Evolutionary conservation across 371 early-diverging fungal genomes (phyloP).

Genomic region (Mortierella sp.): DNA sequence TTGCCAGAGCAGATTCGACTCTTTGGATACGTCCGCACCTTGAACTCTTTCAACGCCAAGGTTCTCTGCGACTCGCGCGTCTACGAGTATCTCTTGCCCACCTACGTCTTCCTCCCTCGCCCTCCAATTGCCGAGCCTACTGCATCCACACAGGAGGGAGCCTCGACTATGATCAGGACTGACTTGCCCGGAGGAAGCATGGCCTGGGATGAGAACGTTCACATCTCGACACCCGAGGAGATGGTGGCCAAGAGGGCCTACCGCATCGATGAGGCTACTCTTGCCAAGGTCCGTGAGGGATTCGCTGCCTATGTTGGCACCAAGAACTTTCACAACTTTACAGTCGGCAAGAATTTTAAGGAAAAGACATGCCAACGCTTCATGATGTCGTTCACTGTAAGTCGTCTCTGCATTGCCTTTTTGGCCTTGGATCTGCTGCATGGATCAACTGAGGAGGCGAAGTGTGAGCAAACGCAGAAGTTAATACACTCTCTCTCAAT

Average conservation of each 20-base stretch:
- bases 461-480: neutral
- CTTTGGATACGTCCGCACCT: constrained; percentile 77
- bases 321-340: constrained; percentile 98
- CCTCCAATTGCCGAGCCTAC: constrained; percentile 26
- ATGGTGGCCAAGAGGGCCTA: constrained; percentile 66
- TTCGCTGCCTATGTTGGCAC: constrained; percentile 90
- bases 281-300: constrained; percentile 76
- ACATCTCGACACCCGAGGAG: constrained; percentile 63
- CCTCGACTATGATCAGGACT: constrained; percentile 47
- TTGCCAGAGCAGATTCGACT: constrained; percentile 88
- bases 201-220: constrained; percentile 55
- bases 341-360: constrained; percentile 81
- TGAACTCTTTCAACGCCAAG: constrained; percentile 93
- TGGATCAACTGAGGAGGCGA: neutral
- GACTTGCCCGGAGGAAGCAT: constrained; percentile 56
- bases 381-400: constrained; percentile 82
- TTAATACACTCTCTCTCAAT: neutral
- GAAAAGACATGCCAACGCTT: constrained; percentile 85
- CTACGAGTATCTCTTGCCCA: constrained; percentile 99
- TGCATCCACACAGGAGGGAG: neutral
- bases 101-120: constrained; percentile 81
- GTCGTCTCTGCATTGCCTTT: neutral
- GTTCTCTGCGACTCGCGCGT: constrained; percentile 92
- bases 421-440: neutral
- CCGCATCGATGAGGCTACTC: constrained; percentile 70